phyloP scores from a whole-genome alignment of 2,329 filamentous ascomycete genomes.

The Chrysoporthe cubensis region DNA sequence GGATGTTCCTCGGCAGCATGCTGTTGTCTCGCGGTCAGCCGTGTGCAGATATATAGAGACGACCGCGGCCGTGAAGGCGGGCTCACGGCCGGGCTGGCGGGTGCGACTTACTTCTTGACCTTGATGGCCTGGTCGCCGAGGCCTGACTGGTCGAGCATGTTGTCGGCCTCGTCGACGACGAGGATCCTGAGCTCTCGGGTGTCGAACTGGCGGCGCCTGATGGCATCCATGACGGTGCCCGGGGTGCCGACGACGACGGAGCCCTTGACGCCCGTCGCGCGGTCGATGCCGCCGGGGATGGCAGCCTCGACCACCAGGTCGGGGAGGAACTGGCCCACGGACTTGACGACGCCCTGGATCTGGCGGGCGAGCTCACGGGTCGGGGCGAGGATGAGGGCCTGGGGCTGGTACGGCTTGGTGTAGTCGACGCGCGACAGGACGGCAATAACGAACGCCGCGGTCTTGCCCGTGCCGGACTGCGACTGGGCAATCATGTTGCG shows the following conservation, averaged over 20 bases:
- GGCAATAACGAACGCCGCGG: conserved; percentile 92
- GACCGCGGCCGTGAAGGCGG: not conserved
- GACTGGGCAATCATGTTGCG: conserved; percentile 96
- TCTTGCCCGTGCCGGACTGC: conserved; percentile 99
- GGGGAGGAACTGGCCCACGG: conserved; percentile 83
- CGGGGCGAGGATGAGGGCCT: conserved; percentile 87
- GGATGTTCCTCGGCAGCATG: conserved; percentile 73
- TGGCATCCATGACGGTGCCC: conserved; percentile 87
- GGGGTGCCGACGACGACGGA: conserved; percentile 92
- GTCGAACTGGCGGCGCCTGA: conserved; percentile 77
- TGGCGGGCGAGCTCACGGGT: conserved; percentile 94
- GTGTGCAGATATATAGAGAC: not conserved
- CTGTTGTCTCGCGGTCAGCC: conserved; percentile 46
- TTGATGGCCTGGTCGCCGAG: conserved; percentile 93
- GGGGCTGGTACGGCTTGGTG: conserved; percentile 67
- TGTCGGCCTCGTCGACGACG: conserved; percentile 96
- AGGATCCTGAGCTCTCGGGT: conserved; percentile 74
- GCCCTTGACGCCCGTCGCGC: conserved; percentile 70
- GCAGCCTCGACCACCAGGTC: conserved; percentile 78
- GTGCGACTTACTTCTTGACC: conserved; percentile 73
- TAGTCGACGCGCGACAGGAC: conserved; percentile 87
- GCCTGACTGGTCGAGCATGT: conserved; percentile 96
- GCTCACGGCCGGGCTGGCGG: not conserved
- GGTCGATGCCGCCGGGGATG: conserved; percentile 75
- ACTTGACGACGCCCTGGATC: conserved; percentile 81